Conservation (phyloP, 139 green algal genomes). For the Diplosphaera chodatii region DNA sequence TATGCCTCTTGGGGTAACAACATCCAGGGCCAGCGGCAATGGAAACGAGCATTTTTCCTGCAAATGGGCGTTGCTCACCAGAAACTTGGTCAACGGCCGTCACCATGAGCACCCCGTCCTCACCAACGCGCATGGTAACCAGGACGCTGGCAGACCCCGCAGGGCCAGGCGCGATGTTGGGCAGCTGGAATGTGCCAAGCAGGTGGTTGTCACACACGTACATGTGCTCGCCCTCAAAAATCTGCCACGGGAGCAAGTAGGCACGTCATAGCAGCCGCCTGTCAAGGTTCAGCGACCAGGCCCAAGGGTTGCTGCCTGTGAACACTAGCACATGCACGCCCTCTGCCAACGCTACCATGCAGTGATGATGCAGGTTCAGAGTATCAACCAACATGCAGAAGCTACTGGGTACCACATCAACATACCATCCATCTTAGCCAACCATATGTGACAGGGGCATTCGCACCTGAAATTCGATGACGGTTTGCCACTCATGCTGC, state of each 20-base stretch:
- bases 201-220: not conserved
- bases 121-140: not conserved
- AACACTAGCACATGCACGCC: no score
- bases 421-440: no score
- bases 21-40: no score
- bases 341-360: no score
- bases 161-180: not conserved
- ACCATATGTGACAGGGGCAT: not conserved
- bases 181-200: not conserved
- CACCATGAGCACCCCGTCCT: not conserved
- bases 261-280: no score
- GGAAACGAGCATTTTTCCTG: no score
- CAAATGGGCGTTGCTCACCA: not conserved
- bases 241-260: not conserved
- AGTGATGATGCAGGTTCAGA: no score
- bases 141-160: not conserved
- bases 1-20: no score
- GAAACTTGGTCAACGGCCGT: not conserved
- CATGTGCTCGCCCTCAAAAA: not conserved
- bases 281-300: no score
- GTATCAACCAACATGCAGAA: no score
- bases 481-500: not conserved
- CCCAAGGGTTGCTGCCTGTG: no score
- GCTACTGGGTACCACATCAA: no score
- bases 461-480: not conserved